phyloP scores from a whole-genome alignment of 2,329 filamentous ascomycete genomes.

The Coniochaeta prunicola region DNA sequence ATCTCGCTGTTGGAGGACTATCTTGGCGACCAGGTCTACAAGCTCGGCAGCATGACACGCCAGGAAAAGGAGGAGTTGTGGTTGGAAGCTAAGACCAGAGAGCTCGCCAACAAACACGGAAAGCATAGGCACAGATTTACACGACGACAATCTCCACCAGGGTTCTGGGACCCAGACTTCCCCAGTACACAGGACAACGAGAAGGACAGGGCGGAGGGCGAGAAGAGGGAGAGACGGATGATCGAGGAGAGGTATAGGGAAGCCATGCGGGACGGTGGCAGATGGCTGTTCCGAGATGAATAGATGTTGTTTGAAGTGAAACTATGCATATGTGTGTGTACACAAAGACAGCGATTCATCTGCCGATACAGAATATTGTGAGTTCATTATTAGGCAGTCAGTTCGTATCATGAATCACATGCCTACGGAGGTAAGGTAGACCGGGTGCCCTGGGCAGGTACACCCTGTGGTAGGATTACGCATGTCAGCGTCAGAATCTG shows the following conservation, averaged over 20 bases:
- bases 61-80: slow-evolving; percentile 61
- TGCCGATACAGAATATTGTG: too few species aligned
- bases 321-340: neutral
- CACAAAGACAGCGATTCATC: neutral
- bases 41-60: slow-evolving; percentile 47
- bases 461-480: too few species aligned
- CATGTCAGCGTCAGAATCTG: too few species aligned
- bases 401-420: too few species aligned
- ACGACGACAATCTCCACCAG: slow-evolving; percentile 67
- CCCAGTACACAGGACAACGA: slow-evolving; percentile 76
- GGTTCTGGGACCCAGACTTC: slow-evolving; percentile 88
- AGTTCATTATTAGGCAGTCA: too few species aligned
- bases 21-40: slow-evolving; percentile 52
- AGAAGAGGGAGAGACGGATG: slow-evolving; percentile 52
- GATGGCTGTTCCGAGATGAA: slow-evolving; percentile 80
- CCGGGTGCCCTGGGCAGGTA: too few species aligned
- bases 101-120: slow-evolving; percentile 67
- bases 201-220: slow-evolving; percentile 57
- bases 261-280: slow-evolving; percentile 68
- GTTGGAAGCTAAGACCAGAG: slow-evolving; percentile 66
- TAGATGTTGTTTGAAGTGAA: slow-evolving; percentile 19
- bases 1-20: slow-evolving; percentile 46
- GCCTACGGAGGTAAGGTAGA: too few species aligned
- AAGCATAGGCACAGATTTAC: slow-evolving; percentile 71
- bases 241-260: slow-evolving; percentile 72